Evolutionary conservation across 306 rosid genomes (phyloP).

Genomic region (Canavalia ensiformis): DNA sequence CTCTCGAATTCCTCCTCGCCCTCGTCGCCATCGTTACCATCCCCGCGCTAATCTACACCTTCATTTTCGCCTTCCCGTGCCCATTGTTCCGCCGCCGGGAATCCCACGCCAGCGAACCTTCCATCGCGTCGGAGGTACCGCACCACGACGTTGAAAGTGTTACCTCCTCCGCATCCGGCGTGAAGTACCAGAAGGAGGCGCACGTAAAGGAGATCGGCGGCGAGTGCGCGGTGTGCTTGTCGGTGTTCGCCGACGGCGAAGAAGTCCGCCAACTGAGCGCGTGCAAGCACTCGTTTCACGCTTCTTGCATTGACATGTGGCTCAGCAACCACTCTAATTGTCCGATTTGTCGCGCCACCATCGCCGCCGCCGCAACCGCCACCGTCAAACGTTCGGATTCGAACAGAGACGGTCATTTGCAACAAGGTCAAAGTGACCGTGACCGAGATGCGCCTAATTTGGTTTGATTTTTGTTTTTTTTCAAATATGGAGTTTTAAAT

Average conservation of each 20-base stretch:
- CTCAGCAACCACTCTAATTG: conserved; percentile 70
- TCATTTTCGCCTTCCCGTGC: conserved; percentile 75
- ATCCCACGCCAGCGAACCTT: conserved; percentile 21
- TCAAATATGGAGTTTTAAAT: not conserved
- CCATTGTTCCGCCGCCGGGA: conserved; percentile 59
- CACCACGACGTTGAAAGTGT: conserved; percentile 37
- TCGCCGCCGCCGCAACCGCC: not conserved
- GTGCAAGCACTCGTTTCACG: conserved; percentile 82
- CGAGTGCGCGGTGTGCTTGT: conserved; percentile 87
- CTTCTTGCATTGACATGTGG: conserved; percentile 74
- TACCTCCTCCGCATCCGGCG: conserved; percentile 11
- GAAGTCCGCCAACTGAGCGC: conserved; percentile 66
- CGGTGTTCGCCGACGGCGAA: conserved; percentile 71
- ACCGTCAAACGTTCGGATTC: conserved; percentile 44
- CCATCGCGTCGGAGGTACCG: conserved; percentile 41
- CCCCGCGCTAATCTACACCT: conserved; percentile 76
- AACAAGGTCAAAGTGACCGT: conserved; percentile 47
- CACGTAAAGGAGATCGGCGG: conserved; percentile 60
- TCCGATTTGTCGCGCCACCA: conserved; percentile 76
- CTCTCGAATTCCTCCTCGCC: conserved; percentile 82
- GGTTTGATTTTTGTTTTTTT: conserved; percentile 52
- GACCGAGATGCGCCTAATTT: conserved; percentile 60
- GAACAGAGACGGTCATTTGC: conserved; percentile 49
- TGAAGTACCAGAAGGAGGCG: conserved; percentile 58
- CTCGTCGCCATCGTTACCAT: conserved; percentile 75